Conservation (phyloP, 2,329 filamentous ascomycete genomes). For the Cordyceps farinosa region DNA sequence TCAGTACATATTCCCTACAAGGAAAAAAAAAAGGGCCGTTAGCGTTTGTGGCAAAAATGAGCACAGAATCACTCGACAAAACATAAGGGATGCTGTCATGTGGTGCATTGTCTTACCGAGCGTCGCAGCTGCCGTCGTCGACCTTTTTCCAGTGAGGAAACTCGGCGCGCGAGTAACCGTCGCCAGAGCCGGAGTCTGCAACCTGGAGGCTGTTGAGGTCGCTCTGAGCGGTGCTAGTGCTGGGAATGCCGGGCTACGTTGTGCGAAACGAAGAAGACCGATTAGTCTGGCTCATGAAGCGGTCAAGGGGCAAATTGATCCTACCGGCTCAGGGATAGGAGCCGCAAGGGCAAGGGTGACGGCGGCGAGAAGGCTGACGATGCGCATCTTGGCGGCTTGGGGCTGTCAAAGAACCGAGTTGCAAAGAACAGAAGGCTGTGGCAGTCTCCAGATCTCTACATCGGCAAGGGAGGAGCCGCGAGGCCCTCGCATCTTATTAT, state of each 20-base stretch:
- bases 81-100: background rate
- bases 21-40: background rate
- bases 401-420: background rate
- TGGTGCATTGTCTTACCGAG: constrained; percentile 41
- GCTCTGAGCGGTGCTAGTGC: constrained; percentile 50
- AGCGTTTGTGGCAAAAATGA: background rate
- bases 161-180: constrained; percentile 59
- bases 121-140: constrained; percentile 63
- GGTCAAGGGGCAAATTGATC: background rate
- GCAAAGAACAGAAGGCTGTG: background rate
- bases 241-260: constrained; percentile 58
- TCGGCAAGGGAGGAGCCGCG: background rate
- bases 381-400: constrained; percentile 5
- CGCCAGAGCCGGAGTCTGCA: constrained; percentile 48
- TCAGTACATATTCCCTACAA: constrained; percentile 62
- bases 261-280: background rate
- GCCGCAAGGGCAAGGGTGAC: constrained; percentile 24
- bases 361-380: constrained; percentile 20
- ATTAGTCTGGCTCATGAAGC: background rate
- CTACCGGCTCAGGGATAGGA: constrained; percentile 28
- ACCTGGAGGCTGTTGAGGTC: constrained; percentile 59
- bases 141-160: constrained; percentile 72
- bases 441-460: background rate
- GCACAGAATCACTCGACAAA: background rate
- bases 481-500: constrained; percentile 6